phyloP scores from a whole-genome alignment of 176 grass and related monocot genomes.

The Paspalum vaginatum region DNA sequence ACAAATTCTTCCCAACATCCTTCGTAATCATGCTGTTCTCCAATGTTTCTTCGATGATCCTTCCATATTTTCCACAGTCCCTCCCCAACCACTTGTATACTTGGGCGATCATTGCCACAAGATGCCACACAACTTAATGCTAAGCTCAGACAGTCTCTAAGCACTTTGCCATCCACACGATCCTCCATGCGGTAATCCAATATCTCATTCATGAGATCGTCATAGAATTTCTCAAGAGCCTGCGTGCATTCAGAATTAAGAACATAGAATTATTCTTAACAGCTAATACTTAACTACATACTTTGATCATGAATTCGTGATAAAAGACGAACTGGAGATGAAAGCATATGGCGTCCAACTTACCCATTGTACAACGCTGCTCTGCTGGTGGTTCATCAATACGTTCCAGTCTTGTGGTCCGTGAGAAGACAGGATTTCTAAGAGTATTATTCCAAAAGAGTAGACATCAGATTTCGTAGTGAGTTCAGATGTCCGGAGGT shows the following conservation, averaged over 20 bases:
- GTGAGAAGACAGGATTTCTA: conserved; percentile 55
- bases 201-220: conserved; percentile 48
- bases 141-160: conserved; percentile 54
- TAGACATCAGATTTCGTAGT: conserved; percentile 73
- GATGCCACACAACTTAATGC: conserved; percentile 60
- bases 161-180: conserved; percentile 49
- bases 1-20: conserved; percentile 32
- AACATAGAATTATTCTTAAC: conserved; percentile 1
- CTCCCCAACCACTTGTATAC: conserved; percentile 62
- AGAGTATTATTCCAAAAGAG: conserved; percentile 68
- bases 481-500: conserved; percentile 39
- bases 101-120: conserved; percentile 52
- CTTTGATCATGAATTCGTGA: neutral
- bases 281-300: neutral
- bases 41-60: conserved; percentile 39
- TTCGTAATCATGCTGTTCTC: conserved; percentile 34
- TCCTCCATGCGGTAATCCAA: conserved; percentile 61
- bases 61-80: conserved; percentile 71
- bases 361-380: conserved; percentile 37
- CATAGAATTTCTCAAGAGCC: conserved; percentile 35
- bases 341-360: neutral
- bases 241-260: neutral
- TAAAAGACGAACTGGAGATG: neutral
- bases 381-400: neutral
- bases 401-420: conserved; percentile 18